phyloP scores from a whole-genome alignment of 371 early-diverging fungal species.

The Saksenaea vasiformis region DNA sequence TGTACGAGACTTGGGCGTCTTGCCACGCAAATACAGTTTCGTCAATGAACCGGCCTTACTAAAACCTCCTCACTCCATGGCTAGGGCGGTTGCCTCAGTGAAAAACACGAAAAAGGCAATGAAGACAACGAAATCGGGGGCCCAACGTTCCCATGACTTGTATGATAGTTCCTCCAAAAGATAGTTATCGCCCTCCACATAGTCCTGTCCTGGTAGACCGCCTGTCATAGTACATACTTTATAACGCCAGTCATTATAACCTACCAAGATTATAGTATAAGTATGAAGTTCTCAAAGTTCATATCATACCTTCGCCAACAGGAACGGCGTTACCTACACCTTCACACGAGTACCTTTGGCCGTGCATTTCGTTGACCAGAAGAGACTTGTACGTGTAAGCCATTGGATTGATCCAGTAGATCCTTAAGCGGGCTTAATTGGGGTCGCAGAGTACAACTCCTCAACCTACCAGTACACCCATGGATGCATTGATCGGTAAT shows the following conservation, averaged over 20 bases:
- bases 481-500: constrained; percentile 4
- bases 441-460: not conserved
- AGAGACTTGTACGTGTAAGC: constrained; percentile 73
- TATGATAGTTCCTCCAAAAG: constrained; percentile 58
- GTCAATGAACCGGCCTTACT: constrained; percentile 50
- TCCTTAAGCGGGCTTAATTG: not conserved
- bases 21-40: constrained; percentile 49
- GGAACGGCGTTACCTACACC: constrained; percentile 54
- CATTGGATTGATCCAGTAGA: constrained; percentile 67
- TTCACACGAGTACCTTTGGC: constrained; percentile 59
- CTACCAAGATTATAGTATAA: not conserved
- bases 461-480: not conserved
- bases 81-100: constrained; percentile 35
- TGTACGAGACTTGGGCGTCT: constrained; percentile 25
- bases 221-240: constrained; percentile 67
- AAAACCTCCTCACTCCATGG: constrained; percentile 48
- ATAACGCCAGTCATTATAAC: constrained; percentile 53
- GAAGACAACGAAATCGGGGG: constrained; percentile 40
- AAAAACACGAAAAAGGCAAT: constrained; percentile 51
- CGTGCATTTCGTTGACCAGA: constrained; percentile 72
- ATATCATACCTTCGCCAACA: constrained; percentile 36
- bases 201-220: constrained; percentile 48
- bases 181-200: constrained; percentile 64
- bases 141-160: constrained; percentile 31
- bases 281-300: not conserved